Percentiles rank a stretch among this genome's conserved stretches.
Conservation (phyloP, 257 asterid genomes). For the Echites panduratus region DNA sequence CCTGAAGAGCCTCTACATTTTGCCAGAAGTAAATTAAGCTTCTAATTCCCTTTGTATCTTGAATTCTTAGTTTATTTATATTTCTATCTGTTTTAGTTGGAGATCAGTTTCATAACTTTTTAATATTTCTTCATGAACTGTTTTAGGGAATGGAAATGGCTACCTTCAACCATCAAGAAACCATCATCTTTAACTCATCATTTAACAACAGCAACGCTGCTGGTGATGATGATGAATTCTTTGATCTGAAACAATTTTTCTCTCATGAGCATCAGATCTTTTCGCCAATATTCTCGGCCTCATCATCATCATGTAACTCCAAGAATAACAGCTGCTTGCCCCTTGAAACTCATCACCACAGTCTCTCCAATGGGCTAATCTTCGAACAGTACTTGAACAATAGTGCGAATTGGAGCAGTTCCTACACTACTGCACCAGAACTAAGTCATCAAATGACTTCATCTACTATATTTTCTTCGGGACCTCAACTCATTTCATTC, state of each 20-base stretch:
- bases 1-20: no score
- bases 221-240: neutral
- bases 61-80: no score
- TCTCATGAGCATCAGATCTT: neutral
- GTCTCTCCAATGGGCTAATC: neutral
- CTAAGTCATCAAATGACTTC: neutral
- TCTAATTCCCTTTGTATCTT: no score
- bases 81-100: no score
- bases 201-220: no score
- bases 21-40: no score
- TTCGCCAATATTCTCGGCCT: neutral
- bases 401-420: neutral
- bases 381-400: neutral
- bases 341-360: no score
- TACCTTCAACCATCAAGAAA: neutral
- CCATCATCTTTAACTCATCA: neutral
- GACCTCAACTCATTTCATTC: constrained; percentile 19
- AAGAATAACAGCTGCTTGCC: no score
- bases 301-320: neutral
- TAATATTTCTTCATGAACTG: no score
- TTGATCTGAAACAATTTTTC: constrained; percentile 2
- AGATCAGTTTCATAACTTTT: no score
- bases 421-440: neutral
- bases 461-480: neutral
- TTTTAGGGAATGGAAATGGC: constrained; percentile 3